Base-by-base conservation (phyloP, 306 rosid species). In the Notholithocarpus densiflorus region DNA sequence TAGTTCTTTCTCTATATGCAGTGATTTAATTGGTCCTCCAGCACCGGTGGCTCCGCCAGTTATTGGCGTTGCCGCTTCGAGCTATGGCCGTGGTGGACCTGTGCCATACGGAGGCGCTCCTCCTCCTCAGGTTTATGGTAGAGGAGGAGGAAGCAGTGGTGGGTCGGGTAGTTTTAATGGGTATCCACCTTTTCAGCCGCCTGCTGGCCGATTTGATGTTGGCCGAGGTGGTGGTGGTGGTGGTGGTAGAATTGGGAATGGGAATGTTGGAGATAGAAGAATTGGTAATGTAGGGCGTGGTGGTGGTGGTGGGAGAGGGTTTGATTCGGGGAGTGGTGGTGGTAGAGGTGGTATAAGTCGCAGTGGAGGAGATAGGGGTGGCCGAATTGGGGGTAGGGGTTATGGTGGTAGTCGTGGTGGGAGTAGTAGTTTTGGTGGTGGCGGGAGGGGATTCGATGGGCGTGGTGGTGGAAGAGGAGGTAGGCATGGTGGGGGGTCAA, bases 151-250 rank as follows among this genome's bases (percentile, higher is more conserved):
- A 72, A 85, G 71, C 5, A 62, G 83, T 12, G 79, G 82, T 19
- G 90, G 91, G 72, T 52, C 92, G 66, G 86, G 89, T 68, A 29
- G 80, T 29, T 61, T 77, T 54, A 79, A 56, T 72, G 85, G 76
- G 31, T 73, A 79, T 64, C 93, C 93, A 26, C 75, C 90, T 24
- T 91, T 92, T 76, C 80, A 85, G 69, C 97, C 97, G 0, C 97
- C 98, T 14, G 56, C 85, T 2, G 97, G 91, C 2, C 80, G 97
- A 15, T 94, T 92, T 61, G 79, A 70, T 27, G 68, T 91, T 0
- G 97, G 98, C 27, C 89, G 89, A 4, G 91, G 93, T 1, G 85
- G 89, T 34, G 62, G 59, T 1, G 85, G 89, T 34, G 62, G 59
- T 5, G 72, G 62, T 10, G 20, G 79, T 54, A 85, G 87, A 82